Conservation (phyloP, 768 basidiomycete species). For the Phaffia australis region DNA sequence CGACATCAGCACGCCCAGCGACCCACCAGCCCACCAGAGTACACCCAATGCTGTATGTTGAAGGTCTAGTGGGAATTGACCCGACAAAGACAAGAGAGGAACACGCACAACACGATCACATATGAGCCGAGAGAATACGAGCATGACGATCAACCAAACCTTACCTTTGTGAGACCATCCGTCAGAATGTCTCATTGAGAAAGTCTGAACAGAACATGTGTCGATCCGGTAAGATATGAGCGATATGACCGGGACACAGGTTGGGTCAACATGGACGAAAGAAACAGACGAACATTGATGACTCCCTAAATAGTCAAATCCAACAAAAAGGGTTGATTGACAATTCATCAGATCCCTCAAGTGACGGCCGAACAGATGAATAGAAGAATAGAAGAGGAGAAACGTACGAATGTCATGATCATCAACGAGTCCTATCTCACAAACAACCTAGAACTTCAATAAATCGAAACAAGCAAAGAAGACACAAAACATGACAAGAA, state of each 20-base stretch:
- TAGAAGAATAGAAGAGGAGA: neutral
- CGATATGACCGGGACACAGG: neutral
- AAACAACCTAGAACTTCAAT: neutral
- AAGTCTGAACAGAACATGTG: neutral
- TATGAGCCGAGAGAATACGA: neutral
- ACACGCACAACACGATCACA: neutral
- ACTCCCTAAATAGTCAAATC: slow-evolving; percentile 1
- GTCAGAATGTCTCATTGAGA: slow-evolving; percentile 22
- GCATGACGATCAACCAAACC: neutral
- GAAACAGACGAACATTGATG: slow-evolving; percentile 13
- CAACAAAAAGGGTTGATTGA: neutral
- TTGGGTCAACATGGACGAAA: neutral
- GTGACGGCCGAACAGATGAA: neutral
- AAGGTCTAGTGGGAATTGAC: no score
- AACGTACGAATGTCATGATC: slow-evolving; percentile 22
- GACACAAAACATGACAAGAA: no score
- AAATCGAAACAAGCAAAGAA: neutral
- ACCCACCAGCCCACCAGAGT: slow-evolving; percentile 70
- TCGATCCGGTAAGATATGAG: neutral
- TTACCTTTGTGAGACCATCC: slow-evolving; percentile 24
- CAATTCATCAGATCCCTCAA: no score
- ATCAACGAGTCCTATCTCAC: slow-evolving; percentile 21
- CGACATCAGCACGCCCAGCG: slow-evolving; percentile 72
- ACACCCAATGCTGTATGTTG: slow-evolving; percentile 36
- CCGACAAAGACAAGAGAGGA: neutral